These are phyloP conservation scores for Bromus sterilis DNA, from an alignment of 176 grass and related monocot species.

Conservation along the genomic window DNA sequence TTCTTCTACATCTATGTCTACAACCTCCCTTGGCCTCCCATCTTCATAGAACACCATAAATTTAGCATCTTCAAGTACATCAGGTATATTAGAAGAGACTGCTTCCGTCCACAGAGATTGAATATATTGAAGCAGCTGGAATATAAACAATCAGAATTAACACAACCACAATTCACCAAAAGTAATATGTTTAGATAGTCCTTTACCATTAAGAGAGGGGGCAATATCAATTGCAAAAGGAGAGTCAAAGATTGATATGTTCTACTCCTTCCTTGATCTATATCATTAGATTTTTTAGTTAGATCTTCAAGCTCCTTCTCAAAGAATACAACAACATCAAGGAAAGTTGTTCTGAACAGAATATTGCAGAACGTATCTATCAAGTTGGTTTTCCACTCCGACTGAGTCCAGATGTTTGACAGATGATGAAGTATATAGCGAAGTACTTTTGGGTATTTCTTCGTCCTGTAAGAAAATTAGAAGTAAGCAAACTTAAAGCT, in stretches of 20 bases:
- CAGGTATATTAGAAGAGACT: not conserved
- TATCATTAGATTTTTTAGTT: too few species aligned
- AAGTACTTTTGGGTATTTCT: not conserved
- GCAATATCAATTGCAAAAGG: not conserved
- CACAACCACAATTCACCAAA: not conserved
- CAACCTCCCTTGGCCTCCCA: not conserved
- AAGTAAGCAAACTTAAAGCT: not conserved
- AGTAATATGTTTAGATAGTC: not conserved
- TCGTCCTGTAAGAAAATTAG: not conserved
- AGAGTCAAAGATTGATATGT: not conserved
- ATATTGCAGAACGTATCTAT: not conserved
- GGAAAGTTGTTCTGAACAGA: not conserved
- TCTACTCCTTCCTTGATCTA: not conserved
- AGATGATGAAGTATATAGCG: not conserved
- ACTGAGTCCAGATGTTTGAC: not conserved
- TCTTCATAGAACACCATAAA: not conserved
- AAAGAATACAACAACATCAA: not conserved
- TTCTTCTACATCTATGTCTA: not conserved
- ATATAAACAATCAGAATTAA: not conserved
- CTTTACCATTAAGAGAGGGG: not conserved
- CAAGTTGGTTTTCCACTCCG: not conserved
- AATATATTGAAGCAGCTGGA: not conserved
- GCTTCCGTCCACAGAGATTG: not conserved
- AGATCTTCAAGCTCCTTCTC: not conserved
- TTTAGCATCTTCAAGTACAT: not conserved